These are phyloP conservation scores for Pythium sp. DNA, from an alignment of 352 stramenopile species.

Conservation along the genomic window DNA sequence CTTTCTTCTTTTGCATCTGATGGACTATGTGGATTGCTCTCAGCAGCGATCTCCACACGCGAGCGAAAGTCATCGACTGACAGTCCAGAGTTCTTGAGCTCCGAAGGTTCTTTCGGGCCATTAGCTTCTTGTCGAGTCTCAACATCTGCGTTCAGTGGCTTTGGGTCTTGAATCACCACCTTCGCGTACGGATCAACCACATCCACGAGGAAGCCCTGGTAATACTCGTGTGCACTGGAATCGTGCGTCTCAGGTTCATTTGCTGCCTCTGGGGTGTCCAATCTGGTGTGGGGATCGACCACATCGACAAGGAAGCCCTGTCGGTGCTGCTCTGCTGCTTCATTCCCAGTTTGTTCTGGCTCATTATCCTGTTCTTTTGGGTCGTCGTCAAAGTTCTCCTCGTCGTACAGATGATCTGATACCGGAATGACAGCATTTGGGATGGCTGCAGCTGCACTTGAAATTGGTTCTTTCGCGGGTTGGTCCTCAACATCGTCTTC, in stretches of 20 bases:
- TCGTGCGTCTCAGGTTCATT: background rate
- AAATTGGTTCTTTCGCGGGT: background rate
- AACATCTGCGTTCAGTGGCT: background rate
- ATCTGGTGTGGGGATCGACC: background rate
- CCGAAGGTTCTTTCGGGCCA: no score
- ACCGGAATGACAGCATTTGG: background rate
- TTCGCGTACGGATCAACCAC: conserved; percentile 4
- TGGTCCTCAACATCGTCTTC: background rate
- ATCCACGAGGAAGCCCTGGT: conserved; percentile 9
- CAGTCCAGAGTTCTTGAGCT: background rate
- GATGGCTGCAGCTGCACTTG: background rate
- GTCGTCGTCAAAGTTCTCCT: conserved; percentile 33
- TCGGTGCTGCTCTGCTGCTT: background rate
- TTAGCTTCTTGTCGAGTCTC: background rate
- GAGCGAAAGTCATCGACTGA: background rate
- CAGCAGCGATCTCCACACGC: background rate
- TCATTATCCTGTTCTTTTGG: conserved; percentile 4
- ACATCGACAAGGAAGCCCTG: background rate
- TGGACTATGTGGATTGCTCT: background rate
- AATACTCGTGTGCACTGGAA: background rate
- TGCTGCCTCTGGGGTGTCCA: background rate
- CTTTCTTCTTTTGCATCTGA: background rate
- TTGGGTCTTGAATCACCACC: no score
- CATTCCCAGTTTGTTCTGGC: background rate
- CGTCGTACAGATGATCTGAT: conserved; percentile 19